These are phyloP conservation scores for Fusarium ambrosium DNA, from an alignment of 2,329 filamentous ascomycete species.

Conservation along the genomic window DNA sequence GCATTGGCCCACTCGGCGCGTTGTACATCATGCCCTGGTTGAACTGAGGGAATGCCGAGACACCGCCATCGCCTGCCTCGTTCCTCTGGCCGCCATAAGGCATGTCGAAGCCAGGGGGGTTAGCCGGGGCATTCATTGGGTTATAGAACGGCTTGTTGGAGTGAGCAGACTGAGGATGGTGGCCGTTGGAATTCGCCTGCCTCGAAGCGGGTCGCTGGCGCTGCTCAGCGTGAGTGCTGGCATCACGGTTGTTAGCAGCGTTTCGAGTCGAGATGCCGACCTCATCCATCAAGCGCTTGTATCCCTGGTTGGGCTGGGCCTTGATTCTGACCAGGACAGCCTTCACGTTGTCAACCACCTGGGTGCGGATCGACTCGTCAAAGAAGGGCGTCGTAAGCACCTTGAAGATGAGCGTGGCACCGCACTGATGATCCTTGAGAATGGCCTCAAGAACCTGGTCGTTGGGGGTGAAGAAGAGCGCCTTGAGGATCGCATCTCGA, in stretches of 20 bases:
- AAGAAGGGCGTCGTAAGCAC: conserved; percentile 98
- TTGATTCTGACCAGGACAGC: conserved; percentile 91
- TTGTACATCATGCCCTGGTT: conserved; percentile 67
- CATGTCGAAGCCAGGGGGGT: conserved; percentile 63
- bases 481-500: conserved; percentile 88
- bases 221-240: conserved; percentile 61
- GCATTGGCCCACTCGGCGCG: conserved; percentile 59
- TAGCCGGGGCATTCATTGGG: conserved; percentile 58
- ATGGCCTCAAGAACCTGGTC: conserved; percentile 92
- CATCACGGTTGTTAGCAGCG: conserved; percentile 59
- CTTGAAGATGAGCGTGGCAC: conserved; percentile 97
- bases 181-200: conserved; percentile 63
- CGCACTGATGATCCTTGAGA: conserved; percentile 89
- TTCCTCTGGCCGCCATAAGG: conserved; percentile 65
- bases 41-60: conserved; percentile 65
- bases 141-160: conserved; percentile 68
- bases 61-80: conserved; percentile 65
- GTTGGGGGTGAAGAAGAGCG: conserved; percentile 91
- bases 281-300: conserved; percentile 99
- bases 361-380: conserved; percentile 87
- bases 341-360: conserved; percentile 93
- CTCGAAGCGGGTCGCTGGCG: conserved; percentile 69
- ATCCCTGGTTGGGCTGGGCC: conserved; percentile 93
- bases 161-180: conserved; percentile 57
- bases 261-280: conserved; percentile 85